Base-by-base conservation (phyloP, 495 filamentous ascomycete genomes). In the Rhizodiscina lignyota region DNA sequence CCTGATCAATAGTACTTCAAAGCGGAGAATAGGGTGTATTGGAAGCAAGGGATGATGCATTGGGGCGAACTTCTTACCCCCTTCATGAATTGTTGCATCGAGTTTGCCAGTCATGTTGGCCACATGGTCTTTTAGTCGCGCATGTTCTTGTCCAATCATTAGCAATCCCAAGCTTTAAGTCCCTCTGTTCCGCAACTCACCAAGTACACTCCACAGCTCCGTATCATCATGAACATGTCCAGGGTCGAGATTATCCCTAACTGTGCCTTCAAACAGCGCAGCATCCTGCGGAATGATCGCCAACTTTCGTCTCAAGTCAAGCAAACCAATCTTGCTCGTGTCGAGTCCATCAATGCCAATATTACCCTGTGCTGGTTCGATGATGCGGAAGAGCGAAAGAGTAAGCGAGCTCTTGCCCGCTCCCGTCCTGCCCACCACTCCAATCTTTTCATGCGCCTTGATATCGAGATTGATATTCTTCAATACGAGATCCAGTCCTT, bases 271-370 rank as follows among this genome's bases (percentile, higher is more conserved):
- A 48, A 99, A 99, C 47, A 99, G 70, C 47, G 87, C 85, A 33
- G 91, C 85, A 60, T 99, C 91, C 51, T 99, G 91, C 15, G 91
- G 91, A 46, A 99, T 99, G 55, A 99, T 99, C 28, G 91, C 86
- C 24, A 99, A 68, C 34, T 89, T 79, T 18, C 85, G 70, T 38
- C 91, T 71, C 37, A 99, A 67, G 52, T 96, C 91, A 35, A 83
- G 56, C 37, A 99, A 60, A 4, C 91, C 91, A 57, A 96, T 94
- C 8, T 69, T 78, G 21, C 83, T 83, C 3, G 89, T 86, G 58
- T 94, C 79, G 32, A 96, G 58, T 15, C 67, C 67, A 53, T 99
- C 91, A 50, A 99, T 91, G 50, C 66, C 78, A 46, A 96, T 87
- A 44, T 73, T 67, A 34, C 89, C 89, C 29, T 69, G 62, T 40